Base-by-base conservation (phyloP, 2,329 filamentous ascomycete species). In the Penicillium sclerotigenum region DNA sequence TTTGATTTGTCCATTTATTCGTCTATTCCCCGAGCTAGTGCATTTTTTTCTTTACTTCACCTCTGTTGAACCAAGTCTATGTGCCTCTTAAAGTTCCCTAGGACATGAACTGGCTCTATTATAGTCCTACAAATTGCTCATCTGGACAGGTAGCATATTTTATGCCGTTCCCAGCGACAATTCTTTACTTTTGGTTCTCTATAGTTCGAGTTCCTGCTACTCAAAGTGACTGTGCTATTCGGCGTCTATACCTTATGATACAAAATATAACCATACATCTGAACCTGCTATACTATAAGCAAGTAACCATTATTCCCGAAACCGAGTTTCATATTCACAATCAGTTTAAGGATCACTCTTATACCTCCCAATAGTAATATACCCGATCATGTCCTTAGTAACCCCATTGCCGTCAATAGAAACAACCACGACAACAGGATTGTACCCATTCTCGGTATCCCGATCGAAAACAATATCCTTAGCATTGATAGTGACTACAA, bases 321-420 rank as follows among this genome's bases (percentile, higher is more conserved):
- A 2, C 10, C 29, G 9, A 31, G 2, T 31, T 8, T 31, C 34
- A 37, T 36, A 9, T 37, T 37, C 34, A 18, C 4, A 37, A 18
- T 37, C 34, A 37, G 34, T 11, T 9, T 18, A 4, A 18, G 4
- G 4, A 18, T 5, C 34, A 36, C n/a, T 46, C 10, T 65, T 64
- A 47, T 73, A 67, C 18, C 72, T 66, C 70, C 70, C 71, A n/a
- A 75, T 63, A 2, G 70, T 75, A 26, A 75, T 67, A 37, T 75
- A 75, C 2, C 68, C 70, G 36, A 74, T 63, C 61, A 75, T 65
- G 1, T 72, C 22, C 24, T 75, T 75, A 22, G 60, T 63, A 8
- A 71, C 51, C 56, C 75, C 65, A 51, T 69, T 58, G 2, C 69
- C 72, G 56, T 75, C 72, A 20, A 68, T 50, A 5, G 73, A 61